These are phyloP conservation scores for Nakazawaea peltata DNA, from an alignment of 805 yeast species.

Conservation along the genomic window DNA sequence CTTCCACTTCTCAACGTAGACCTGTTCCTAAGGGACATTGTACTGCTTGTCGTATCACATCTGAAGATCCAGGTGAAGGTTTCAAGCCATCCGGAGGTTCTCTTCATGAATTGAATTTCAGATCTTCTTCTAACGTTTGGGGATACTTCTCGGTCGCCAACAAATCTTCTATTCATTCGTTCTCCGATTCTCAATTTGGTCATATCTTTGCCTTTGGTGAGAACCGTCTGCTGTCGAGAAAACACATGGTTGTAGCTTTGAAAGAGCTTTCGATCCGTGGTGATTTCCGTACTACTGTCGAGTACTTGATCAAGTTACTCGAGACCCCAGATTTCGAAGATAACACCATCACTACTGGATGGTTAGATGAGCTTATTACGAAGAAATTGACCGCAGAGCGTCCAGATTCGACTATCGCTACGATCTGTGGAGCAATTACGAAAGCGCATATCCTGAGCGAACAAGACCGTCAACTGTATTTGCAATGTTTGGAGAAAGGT, in stretches of 20 bases:
- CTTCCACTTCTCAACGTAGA: conserved; percentile 74
- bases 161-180: conserved; percentile 95
- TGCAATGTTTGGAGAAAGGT: conserved; percentile 81
- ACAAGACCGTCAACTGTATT: conserved; percentile 61
- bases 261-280: conserved; percentile 96
- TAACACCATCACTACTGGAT: conserved; percentile 95
- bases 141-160: conserved; percentile 97
- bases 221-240: conserved; percentile 94
- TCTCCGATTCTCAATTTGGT: conserved; percentile 98
- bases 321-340: conserved; percentile 97
- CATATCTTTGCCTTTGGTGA: conserved; percentile 99
- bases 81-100: conserved; percentile 98
- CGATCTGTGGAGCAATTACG: conserved; percentile 96
- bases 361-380: conserved; percentile 95
- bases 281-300: conserved; percentile 97
- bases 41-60: conserved; percentile 98
- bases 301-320: conserved; percentile 86
- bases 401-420: conserved; percentile 87
- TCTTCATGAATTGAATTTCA: conserved; percentile 89
- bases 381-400: conserved; percentile 94
- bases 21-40: conserved; percentile 98
- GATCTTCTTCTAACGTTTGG: conserved; percentile 98
- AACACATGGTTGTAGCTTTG: conserved; percentile 97
- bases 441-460: conserved; percentile 80
- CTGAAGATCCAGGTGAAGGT: conserved; percentile 99